These are phyloP conservation scores for Agastache rugosa DNA, from an alignment of 257 asterid genomes.

Conservation along the genomic window DNA sequence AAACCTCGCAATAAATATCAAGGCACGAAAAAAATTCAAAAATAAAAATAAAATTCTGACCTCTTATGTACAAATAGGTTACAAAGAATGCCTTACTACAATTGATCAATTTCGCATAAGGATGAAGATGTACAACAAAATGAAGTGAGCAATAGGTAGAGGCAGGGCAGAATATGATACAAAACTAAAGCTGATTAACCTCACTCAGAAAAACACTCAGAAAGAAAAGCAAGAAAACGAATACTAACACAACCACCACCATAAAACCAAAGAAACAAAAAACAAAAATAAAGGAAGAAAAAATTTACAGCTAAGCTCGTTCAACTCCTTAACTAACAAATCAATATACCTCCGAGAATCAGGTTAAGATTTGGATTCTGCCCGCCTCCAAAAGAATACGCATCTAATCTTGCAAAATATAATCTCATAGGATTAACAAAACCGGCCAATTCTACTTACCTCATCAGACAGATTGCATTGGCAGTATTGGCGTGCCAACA, in stretches of 20 bases:
- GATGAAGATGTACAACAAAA: constrained; percentile 61
- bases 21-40: constrained; percentile 30
- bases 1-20: constrained; percentile 3
- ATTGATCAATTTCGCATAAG: constrained; percentile 48
- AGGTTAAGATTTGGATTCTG: constrained; percentile 42
- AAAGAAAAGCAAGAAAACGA: constrained; percentile 36
- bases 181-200: constrained; percentile 46
- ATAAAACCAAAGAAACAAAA: constrained; percentile 23
- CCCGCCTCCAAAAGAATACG: constrained; percentile 82
- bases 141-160: constrained; percentile 34
- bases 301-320: constrained; percentile 46
- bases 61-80: constrained; percentile 59
- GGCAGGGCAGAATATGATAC: constrained; percentile 32
- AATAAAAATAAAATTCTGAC: constrained; percentile 37
- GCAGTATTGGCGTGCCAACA: constrained; percentile 21
- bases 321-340: constrained; percentile 59
- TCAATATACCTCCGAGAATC: constrained; percentile 61
- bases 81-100: constrained; percentile 56
- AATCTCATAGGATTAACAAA: constrained; percentile 40
- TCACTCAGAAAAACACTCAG: constrained; percentile 52
- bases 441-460: constrained; percentile 44
- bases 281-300: background rate
- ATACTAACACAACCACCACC: constrained; percentile 45
- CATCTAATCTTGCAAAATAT: constrained; percentile 52
- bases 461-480: constrained; percentile 29